phyloP scores from a whole-genome alignment of 768 basidiomycete genomes.

The Lyophyllum decastes region DNA sequence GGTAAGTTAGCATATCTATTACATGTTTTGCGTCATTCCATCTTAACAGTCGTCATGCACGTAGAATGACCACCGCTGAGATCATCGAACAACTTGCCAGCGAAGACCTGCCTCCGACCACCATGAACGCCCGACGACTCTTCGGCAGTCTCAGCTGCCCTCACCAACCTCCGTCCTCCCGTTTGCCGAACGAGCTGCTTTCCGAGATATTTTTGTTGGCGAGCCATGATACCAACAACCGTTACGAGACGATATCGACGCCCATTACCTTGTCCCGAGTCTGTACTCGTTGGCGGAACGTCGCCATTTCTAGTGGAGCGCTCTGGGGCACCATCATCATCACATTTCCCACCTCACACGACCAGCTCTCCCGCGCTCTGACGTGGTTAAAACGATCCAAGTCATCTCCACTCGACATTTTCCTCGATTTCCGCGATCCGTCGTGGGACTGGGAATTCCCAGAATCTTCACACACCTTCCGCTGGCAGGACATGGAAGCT shows the following conservation, averaged over 20 bases:
- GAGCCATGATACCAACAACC: constrained; percentile 26
- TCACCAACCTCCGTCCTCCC: constrained; percentile 13
- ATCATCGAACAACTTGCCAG: constrained; percentile 16
- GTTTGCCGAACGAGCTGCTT: constrained; percentile 37
- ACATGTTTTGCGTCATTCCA: background rate
- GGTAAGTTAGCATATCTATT: background rate
- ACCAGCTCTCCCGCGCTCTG: constrained; percentile 36
- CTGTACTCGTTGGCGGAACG: constrained; percentile 50
- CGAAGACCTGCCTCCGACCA: constrained; percentile 12
- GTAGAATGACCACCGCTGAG: constrained; percentile 3
- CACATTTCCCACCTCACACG: constrained; percentile 39
- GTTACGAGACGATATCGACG: constrained; percentile 23
- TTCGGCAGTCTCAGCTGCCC: constrained; percentile 12
- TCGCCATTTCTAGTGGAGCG: constrained; percentile 42
- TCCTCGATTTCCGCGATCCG: constrained; percentile 61
- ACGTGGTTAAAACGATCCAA: constrained; percentile 48
- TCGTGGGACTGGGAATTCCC: constrained; percentile 52
- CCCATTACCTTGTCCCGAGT: constrained; percentile 46
- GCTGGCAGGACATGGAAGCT: constrained; percentile 43
- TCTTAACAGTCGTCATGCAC: background rate
- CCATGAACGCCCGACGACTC: constrained; percentile 18
- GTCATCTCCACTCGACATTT: constrained; percentile 46
- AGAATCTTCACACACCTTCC: constrained; percentile 45
- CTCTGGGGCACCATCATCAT: constrained; percentile 57
- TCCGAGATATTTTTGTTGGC: constrained; percentile 35